Conservation (phyloP, 192 early-diverging fungal genomes). For the Entomortierella beljakovae region DNA sequence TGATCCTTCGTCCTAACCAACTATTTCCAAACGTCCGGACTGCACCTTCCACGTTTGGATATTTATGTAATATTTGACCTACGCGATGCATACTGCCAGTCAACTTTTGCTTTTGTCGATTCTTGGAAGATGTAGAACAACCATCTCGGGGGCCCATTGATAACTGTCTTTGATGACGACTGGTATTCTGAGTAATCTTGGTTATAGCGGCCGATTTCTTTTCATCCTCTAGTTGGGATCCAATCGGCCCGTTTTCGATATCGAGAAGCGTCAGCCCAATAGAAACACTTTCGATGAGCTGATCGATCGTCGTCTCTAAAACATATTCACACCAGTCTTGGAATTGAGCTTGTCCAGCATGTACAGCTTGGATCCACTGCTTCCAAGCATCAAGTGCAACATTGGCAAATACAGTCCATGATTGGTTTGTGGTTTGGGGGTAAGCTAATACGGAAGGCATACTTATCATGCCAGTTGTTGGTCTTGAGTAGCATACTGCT, state of each 20-base stretch:
- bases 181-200: not conserved
- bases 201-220: not conserved
- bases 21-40: slow-evolving; percentile 22
- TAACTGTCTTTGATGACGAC: not conserved
- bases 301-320: slow-evolving; percentile 34
- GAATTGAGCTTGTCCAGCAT: slow-evolving; percentile 45
- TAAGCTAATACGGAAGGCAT: slow-evolving; percentile 25
- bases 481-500: not conserved
- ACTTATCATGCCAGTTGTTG: slow-evolving; percentile 5
- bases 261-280: slow-evolving; percentile 31
- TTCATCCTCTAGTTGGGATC: not conserved
- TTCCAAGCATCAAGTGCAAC: slow-evolving; percentile 44
- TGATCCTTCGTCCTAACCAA: slow-evolving; percentile 42
- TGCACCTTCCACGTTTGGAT: slow-evolving; percentile 22
- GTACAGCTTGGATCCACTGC: slow-evolving; percentile 40
- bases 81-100: slow-evolving; percentile 18
- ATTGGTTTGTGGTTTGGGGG: not conserved
- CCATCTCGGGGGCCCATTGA: not conserved
- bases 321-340: slow-evolving; percentile 47
- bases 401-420: slow-evolving; percentile 19
- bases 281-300: slow-evolving; percentile 33
- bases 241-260: not conserved
- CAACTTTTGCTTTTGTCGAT: slow-evolving; percentile 1
- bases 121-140: not conserved
- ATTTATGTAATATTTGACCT: slow-evolving; percentile 21